Percentiles rank a stretch among this genome's conserved stretches.
phyloP scores from a whole-genome alignment of 106 monocot genomes.

The Dendrobium nobile region DNA sequence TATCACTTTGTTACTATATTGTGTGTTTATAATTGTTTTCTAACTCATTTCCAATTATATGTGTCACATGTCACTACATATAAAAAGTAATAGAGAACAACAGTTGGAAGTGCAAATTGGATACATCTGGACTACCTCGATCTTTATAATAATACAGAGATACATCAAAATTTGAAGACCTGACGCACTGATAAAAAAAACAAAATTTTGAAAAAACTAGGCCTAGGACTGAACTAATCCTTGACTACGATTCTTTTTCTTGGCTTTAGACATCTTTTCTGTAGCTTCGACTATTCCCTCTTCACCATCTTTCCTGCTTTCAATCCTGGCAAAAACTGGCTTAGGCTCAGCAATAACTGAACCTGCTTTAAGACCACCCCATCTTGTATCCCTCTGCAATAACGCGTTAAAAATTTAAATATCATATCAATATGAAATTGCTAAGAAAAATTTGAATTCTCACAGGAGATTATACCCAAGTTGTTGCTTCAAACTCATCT shows the following conservation, averaged over 20 bases:
- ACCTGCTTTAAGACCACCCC: conserved; percentile 87
- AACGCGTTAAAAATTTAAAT: neutral
- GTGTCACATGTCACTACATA: no score
- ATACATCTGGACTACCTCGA: no score
- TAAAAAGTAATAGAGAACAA: no score
- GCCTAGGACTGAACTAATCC: conserved; percentile 58
- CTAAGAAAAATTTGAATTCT: neutral
- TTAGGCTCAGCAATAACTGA: conserved; percentile 66
- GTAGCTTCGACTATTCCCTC: conserved; percentile 8
- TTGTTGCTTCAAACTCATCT: conserved; percentile 76
- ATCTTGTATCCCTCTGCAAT: conserved; percentile 66
- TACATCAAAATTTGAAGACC: no score
- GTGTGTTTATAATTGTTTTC: no score
- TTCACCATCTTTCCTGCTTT: conserved; percentile 31
- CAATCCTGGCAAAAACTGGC: conserved; percentile 79
- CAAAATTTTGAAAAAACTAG: no score
- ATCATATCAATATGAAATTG: neutral
- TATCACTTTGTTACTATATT: no score
- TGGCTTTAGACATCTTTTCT: conserved; percentile 24
- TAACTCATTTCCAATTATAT: no score
- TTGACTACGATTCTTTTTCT: conserved; percentile 31
- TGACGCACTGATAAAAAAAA: no score
- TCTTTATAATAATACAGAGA: no score
- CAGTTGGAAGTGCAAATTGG: no score
- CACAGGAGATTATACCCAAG: no score